Evolutionary conservation across 2,329 filamentous ascomycete genomes (phyloP).

Genomic region (Sporothrix variecibatus): DNA sequence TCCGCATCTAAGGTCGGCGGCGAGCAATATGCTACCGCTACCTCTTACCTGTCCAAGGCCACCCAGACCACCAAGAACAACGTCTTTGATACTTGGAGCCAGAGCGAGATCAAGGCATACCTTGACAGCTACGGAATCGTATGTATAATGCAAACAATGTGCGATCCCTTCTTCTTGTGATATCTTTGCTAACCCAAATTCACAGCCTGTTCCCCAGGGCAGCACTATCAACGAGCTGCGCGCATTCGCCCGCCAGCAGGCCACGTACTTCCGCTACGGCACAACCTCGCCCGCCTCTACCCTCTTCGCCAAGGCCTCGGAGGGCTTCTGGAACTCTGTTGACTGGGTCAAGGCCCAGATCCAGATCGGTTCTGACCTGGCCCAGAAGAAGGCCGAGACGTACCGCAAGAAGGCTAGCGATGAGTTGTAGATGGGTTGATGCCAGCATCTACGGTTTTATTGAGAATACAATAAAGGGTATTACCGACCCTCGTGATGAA

Average conservation of each 20-base stretch:
- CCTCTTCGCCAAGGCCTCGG: conserved; percentile 63
- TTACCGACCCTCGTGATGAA: neutral
- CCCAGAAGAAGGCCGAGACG: conserved; percentile 50
- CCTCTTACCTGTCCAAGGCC: conserved; percentile 67
- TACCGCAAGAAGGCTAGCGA: conserved; percentile 44
- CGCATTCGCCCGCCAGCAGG: conserved; percentile 70
- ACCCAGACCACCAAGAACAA: conserved; percentile 66
- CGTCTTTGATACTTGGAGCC: conserved; percentile 73
- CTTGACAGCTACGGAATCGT: conserved; percentile 76
- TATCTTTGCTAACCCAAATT: conserved; percentile 30
- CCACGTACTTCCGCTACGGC: conserved; percentile 76
- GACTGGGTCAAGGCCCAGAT: conserved; percentile 56
- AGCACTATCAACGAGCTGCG: conserved; percentile 69
- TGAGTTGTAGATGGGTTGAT: conserved; percentile 48
- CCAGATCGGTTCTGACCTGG: conserved; percentile 49
- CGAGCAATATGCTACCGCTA: conserved; percentile 64
- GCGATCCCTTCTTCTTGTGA: conserved; percentile 33
- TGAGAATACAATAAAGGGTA: neutral
- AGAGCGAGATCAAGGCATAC: conserved; percentile 74
- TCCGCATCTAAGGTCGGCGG: conserved; percentile 62
- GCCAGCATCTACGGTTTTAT: neutral
- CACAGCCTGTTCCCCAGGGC: conserved; percentile 60
- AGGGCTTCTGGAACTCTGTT: conserved; percentile 44
- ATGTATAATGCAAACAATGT: conserved; percentile 31
- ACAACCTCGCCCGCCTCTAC: conserved; percentile 66